A percentile compares a stretch with the other conserved stretches of the same genome.
phyloP scores from a whole-genome alignment of 768 basidiomycete genomes.

The Udeniomyces megalosporus region DNA sequence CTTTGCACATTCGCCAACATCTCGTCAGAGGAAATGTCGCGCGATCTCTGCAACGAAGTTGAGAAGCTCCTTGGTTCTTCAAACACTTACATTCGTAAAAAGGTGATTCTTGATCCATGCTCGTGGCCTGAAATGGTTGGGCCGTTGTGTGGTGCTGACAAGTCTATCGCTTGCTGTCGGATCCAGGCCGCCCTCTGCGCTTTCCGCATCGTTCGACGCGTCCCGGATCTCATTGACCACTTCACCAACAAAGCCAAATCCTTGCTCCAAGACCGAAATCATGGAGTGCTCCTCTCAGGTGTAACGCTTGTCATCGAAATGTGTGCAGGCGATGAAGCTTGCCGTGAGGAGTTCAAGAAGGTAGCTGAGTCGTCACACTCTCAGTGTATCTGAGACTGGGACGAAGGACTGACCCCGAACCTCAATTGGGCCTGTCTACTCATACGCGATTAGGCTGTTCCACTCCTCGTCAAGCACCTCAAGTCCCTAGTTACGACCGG shows the following conservation, averaged over 20 bases:
- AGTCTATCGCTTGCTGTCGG: not conserved
- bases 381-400: no score
- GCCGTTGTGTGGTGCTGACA: not conserved
- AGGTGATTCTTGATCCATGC: slow-evolving; percentile 39
- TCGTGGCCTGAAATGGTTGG: not conserved
- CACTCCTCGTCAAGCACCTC: slow-evolving; percentile 80
- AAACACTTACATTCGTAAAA: slow-evolving; percentile 97
- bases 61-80: slow-evolving; percentile 93
- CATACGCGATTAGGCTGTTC: slow-evolving; percentile 49
- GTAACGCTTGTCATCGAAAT: slow-evolving; percentile 91
- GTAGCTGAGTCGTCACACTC: slow-evolving; percentile 38
- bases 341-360: slow-evolving; percentile 74
- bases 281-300: slow-evolving; percentile 84
- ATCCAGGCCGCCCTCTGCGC: slow-evolving; percentile 83
- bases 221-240: slow-evolving; percentile 87
- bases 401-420: no score
- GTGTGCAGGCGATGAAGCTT: slow-evolving; percentile 58
- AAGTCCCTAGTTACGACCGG: slow-evolving; percentile 91
- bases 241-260: slow-evolving; percentile 76
- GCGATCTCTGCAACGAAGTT: slow-evolving; percentile 92
- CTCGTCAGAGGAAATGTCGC: slow-evolving; percentile 97
- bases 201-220: slow-evolving; percentile 80
- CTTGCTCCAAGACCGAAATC: slow-evolving; percentile 85
- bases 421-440: no score
- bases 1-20: slow-evolving; percentile 98